Evolutionary conservation across 805 yeast species (phyloP), one percentile per base, ranked within the genome.

Genomic region (Blastobotrys mokoenaii): DNA sequence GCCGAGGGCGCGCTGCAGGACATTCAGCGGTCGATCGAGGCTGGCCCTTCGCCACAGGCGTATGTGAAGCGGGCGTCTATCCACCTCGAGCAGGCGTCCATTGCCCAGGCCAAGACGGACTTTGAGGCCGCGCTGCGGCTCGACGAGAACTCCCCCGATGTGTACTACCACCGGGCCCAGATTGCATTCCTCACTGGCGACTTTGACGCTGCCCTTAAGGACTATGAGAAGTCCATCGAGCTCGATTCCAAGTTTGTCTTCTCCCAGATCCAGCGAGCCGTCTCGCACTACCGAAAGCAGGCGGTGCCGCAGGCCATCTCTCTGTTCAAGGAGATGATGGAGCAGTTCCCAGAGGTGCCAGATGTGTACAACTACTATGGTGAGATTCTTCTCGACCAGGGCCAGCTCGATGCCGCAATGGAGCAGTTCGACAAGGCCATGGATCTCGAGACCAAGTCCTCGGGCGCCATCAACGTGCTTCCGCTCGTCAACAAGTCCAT

Each of bases 291-390:
- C 76, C 84, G 88, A 70, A 76, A 77, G 62, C 85, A 48, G 12
- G 38, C 48, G 15, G 37, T 46, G 16, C 30, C 36, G n/a, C 35
- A 33, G 14, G 57, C 57, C 22, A 44, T 46, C 12, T 40, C 33
- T 3, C 33, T 48, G 27, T 56, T 55, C 48, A 36, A 40, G 20
- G 48, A 50, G 44, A 36, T 52, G 29, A 54, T 63, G 32, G 71
- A 73, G 63, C 74, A 74, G 63, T 86, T 86, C 77, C 89, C 96
- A 55, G 76, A 89, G 18, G 76, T 84, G 44, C 86, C 97, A 46
- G 96, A 87, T 65, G 83, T 88, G 56, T 95, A 93, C 70, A 89
- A 87, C 71, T 93, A 88, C 68, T 88, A 81, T 62, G 98, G 97
- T 60, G 98, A 93, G 70, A 82, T 90, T 42, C 73, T 90, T 58